Percentiles rank a stretch among this genome's conserved stretches.
phyloP scores from a whole-genome alignment of 345 rosid genomes.

The Camelina sativa region DNA sequence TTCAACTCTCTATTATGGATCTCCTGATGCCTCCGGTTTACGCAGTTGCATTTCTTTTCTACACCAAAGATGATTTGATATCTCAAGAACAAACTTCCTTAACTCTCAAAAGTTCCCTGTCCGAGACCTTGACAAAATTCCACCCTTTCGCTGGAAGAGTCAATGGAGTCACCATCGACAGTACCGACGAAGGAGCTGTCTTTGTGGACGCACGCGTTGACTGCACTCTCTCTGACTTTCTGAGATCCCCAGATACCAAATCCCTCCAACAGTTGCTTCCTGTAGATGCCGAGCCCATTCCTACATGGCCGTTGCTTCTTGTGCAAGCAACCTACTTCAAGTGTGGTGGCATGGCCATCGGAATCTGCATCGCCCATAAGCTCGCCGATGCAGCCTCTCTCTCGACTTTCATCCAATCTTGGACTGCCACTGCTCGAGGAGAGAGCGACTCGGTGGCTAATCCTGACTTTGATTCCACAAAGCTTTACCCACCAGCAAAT shows the following conservation, averaged over 20 bases:
- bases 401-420: background rate
- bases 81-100: background rate
- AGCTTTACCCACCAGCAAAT: background rate
- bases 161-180: background rate
- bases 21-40: background rate
- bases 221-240: background rate
- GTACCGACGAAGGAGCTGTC: background rate
- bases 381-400: background rate
- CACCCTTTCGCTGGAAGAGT: background rate
- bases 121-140: background rate
- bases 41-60: slow-evolving; percentile 2
- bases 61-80: slow-evolving; percentile 1
- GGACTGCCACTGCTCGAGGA: background rate
- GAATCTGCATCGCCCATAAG: background rate
- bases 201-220: background rate
- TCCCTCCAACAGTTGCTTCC: background rate
- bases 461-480: background rate
- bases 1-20: slow-evolving; percentile 2
- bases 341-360: background rate
- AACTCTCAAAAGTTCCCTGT: background rate
- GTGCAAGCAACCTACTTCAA: background rate
- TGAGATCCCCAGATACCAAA: background rate
- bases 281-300: background rate
- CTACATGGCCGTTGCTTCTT: slow-evolving; percentile 1
- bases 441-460: background rate